phyloP scores from a whole-genome alignment of 768 basidiomycete genomes.

The Melanogaster broomeanus region DNA sequence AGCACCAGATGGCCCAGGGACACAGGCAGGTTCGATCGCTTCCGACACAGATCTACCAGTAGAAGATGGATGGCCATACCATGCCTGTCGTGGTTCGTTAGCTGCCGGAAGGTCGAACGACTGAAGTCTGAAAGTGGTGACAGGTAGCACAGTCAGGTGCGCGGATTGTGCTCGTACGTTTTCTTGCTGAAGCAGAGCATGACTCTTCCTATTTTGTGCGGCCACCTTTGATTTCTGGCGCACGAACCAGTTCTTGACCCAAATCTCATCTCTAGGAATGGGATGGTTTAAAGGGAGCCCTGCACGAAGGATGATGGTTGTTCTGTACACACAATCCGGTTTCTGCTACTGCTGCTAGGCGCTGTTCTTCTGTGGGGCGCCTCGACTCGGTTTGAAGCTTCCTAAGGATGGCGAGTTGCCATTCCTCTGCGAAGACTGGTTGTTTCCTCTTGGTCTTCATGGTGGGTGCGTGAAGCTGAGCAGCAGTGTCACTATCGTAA shows the following conservation, averaged over 20 bases:
- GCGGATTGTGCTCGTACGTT: not conserved
- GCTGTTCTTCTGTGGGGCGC: slow-evolving; percentile 25
- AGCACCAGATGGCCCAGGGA: not conserved
- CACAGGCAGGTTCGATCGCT: not conserved
- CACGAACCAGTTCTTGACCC: slow-evolving; percentile 32
- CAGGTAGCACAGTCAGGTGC: not conserved
- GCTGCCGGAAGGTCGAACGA: not conserved
- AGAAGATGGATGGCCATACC: not conserved
- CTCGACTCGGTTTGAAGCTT: slow-evolving; percentile 20
- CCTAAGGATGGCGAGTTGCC: slow-evolving; percentile 32
- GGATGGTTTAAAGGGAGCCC: slow-evolving; percentile 1
- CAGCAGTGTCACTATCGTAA: not conserved
- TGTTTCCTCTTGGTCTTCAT: slow-evolving; percentile 10
- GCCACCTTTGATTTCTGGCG: slow-evolving; percentile 26
- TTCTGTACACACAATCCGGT: slow-evolving; percentile 32
- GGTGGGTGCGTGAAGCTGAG: slow-evolving; percentile 6
- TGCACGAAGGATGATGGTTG: slow-evolving; percentile 1
- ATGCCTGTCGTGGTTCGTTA: not conserved
- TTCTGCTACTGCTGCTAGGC: slow-evolving; percentile 19
- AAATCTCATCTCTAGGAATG: slow-evolving; percentile 24
- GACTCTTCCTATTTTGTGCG: slow-evolving; percentile 11
- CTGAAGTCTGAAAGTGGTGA: slow-evolving; percentile 17
- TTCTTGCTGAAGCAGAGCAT: not conserved
- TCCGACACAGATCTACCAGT: slow-evolving; percentile 4
- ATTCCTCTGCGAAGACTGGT: slow-evolving; percentile 22